phyloP scores from a whole-genome alignment of 371 early-diverging fungal species.

The Coemansia sp. region DNA sequence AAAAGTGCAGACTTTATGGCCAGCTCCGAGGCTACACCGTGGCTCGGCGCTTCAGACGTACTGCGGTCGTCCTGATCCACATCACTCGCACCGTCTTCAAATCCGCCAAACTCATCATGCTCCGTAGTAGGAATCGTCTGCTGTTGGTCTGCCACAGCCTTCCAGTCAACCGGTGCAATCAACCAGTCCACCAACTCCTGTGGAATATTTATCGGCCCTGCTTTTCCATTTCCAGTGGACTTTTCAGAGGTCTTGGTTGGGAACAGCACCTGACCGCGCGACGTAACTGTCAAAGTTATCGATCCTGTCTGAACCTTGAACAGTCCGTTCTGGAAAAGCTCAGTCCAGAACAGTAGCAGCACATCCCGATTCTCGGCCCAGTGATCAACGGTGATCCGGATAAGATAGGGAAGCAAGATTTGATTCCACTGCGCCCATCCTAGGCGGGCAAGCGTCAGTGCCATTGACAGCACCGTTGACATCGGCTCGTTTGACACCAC shows the following conservation, averaged over 20 bases:
- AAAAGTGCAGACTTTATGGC: conserved; percentile 57
- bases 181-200: conserved; percentile 29
- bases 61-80: background rate
- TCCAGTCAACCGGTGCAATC: conserved; percentile 30
- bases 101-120: conserved; percentile 19
- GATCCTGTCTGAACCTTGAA: conserved; percentile 3
- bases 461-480: conserved; percentile 63
- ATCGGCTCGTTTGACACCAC: conserved; percentile 56
- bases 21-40: conserved; percentile 20
- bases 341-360: conserved; percentile 39
- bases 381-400: conserved; percentile 41
- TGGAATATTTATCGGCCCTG: background rate
- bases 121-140: conserved; percentile 21
- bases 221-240: background rate
- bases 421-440: conserved; percentile 70
- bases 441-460: conserved; percentile 63
- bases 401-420: conserved; percentile 67
- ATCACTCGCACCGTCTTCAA: conserved; percentile 8
- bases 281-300: conserved; percentile 33
- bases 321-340: conserved; percentile 28
- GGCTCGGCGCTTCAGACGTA: background rate
- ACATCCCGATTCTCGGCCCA: conserved; percentile 16
- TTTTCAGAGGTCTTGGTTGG: conserved; percentile 2
- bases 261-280: conserved; percentile 43
- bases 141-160: conserved; percentile 1